Evolutionary conservation across 768 basidiomycete genomes (phyloP).

Genomic region (Kwoniella europaea): DNA sequence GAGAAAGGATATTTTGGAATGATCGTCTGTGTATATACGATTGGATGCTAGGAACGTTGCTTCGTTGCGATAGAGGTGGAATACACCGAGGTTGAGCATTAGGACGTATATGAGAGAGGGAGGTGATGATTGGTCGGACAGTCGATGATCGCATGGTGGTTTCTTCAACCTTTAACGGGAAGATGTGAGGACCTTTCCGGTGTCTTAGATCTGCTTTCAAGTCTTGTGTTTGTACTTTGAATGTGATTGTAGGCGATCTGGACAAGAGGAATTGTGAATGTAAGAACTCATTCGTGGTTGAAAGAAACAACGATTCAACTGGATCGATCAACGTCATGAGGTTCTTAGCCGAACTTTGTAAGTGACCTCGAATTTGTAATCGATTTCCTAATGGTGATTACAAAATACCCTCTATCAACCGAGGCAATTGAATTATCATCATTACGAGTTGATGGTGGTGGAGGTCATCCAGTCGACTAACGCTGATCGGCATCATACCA

Average conservation of each 20-base stretch:
- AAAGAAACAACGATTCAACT: not conserved
- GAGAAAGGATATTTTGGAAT: slow-evolving; percentile 42
- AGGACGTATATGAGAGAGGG: not conserved
- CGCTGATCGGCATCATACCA: too few species aligned
- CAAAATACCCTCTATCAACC: not conserved
- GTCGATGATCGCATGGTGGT: not conserved
- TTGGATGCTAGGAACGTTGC: not conserved
- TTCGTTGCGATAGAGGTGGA: not conserved
- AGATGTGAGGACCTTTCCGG: too few species aligned
- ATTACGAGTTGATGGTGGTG: not conserved
- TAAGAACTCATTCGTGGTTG: not conserved
- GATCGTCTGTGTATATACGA: not conserved
- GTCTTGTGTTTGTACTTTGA: too few species aligned
- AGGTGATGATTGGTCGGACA: not conserved
- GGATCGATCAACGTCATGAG: not conserved
- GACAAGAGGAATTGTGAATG: too few species aligned
- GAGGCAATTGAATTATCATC: not conserved
- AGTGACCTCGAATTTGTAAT: too few species aligned
- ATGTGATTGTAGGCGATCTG: too few species aligned
- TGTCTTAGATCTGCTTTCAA: too few species aligned
- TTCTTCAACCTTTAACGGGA: not conserved
- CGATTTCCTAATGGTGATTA: not conserved
- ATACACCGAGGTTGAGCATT: not conserved
- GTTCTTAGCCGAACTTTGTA: not conserved
- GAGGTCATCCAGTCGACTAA: not conserved